Conservation (phyloP, 768 basidiomycete species). For the Coprinellus aureogranulatus region DNA sequence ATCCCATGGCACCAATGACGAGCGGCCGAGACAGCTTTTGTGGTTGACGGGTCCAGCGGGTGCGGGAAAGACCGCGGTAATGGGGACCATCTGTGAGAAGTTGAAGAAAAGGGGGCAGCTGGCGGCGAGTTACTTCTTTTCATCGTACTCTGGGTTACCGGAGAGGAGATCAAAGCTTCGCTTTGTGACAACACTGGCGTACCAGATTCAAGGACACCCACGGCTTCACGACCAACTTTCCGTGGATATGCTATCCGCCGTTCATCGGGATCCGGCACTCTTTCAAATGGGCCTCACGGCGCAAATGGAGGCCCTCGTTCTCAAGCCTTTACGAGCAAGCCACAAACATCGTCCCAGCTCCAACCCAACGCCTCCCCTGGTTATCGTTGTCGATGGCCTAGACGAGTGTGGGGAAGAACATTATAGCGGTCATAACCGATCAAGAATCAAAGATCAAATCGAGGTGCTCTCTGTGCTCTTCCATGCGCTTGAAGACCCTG, state of each 20-base stretch:
- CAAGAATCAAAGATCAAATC: background rate
- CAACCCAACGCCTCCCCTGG: background rate
- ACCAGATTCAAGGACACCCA: background rate
- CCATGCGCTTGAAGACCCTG: background rate
- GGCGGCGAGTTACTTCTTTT: too few relatives aligned
- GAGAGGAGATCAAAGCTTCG: too few relatives aligned
- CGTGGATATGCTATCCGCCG: background rate
- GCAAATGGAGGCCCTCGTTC: background rate
- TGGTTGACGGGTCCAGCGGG: constrained; percentile 5
- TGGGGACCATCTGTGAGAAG: too few relatives aligned
- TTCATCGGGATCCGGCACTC: background rate
- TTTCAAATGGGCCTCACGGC: background rate
- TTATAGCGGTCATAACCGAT: background rate
- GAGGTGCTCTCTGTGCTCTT: background rate
- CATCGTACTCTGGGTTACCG: too few relatives aligned
- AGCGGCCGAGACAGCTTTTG: too few relatives aligned
- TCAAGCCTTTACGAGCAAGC: background rate
- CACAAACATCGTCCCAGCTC: background rate
- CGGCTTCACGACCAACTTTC: background rate
- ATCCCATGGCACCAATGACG: background rate
- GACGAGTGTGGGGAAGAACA: constrained; percentile 1
- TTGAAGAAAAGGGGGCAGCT: too few relatives aligned
- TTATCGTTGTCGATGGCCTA: constrained; percentile 8
- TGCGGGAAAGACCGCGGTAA: background rate
- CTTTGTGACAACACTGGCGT: background rate